These are phyloP conservation scores for Luffa aegyptiaca DNA, from an alignment of 306 rosid species.

Conservation along the genomic window DNA sequence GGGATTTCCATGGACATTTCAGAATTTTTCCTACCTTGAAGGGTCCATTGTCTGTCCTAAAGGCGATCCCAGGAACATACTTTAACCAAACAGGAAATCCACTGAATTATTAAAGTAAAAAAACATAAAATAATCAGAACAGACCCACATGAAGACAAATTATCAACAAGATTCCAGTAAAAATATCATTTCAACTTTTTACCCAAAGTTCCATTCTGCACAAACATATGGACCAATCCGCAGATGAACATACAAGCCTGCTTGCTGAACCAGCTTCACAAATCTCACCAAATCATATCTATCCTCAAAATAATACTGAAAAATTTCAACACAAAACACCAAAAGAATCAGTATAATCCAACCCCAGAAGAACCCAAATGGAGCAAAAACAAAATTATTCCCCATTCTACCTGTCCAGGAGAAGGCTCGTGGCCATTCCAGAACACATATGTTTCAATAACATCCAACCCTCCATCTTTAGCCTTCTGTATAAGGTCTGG, in stretches of 20 bases:
- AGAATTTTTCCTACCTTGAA: conserved; percentile 47
- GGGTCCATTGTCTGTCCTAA: conserved; percentile 89
- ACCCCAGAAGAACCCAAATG: not conserved
- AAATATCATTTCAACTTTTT: conserved; percentile 5
- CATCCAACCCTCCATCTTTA: conserved; percentile 94
- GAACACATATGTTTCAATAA: conserved; percentile 84
- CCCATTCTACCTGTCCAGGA: conserved; percentile 54
- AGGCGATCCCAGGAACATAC: conserved; percentile 68
- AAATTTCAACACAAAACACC: not conserved
- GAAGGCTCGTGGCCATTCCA: conserved; percentile 98
- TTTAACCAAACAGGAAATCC: conserved; percentile 99
- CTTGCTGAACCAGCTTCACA: conserved; percentile 77
- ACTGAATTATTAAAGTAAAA: conserved; percentile 28
- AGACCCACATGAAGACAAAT: not conserved
- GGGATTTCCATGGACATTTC: conserved; percentile 1
- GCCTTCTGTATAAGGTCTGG: conserved; percentile 78
- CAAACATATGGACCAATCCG: conserved; percentile 82
- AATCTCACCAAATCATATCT: conserved; percentile 82
- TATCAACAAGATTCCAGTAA: not conserved
- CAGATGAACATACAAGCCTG: conserved; percentile 88
- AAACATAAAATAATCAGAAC: not conserved
- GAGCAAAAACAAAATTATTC: not conserved
- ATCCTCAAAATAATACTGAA: conserved; percentile 80
- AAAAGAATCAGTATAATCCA: conserved; percentile 3
- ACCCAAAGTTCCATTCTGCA: conserved; percentile 99